Conservation (phyloP, 768 basidiomycete genomes). For the Mrakia frigida region DNA sequence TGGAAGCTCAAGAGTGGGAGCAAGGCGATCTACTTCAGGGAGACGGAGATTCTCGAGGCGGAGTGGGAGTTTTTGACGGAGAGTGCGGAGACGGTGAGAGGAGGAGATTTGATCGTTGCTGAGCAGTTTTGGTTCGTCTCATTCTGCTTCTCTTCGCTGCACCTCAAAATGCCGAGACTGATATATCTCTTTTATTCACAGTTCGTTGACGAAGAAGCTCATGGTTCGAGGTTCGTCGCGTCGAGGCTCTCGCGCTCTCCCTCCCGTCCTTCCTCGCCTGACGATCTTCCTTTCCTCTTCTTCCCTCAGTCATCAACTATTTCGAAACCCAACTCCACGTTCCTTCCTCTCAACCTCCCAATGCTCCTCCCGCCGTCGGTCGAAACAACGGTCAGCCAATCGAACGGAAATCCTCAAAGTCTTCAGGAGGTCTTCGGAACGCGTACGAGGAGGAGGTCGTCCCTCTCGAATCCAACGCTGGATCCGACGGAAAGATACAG, state of each 20-base stretch:
- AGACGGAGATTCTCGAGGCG: slow-evolving; percentile 94
- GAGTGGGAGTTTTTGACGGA: slow-evolving; percentile 94
- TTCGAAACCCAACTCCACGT: slow-evolving; percentile 86
- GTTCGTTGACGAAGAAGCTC: slow-evolving; percentile 84
- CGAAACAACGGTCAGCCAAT: not conserved
- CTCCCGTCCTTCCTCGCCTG: too few species aligned
- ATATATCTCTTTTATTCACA: slow-evolving; percentile 41
- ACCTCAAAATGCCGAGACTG: not conserved
- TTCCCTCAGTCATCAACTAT: slow-evolving; percentile 64
- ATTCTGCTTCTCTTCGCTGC: not conserved
- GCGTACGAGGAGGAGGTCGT: slow-evolving; percentile 29
- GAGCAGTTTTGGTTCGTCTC: slow-evolving; percentile 82
- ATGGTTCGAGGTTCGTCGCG: slow-evolving; percentile 58
- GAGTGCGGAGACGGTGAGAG: slow-evolving; percentile 77
- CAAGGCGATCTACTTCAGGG: slow-evolving; percentile 91
- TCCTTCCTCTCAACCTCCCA: slow-evolving; percentile 34
- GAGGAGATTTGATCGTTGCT: slow-evolving; percentile 84
- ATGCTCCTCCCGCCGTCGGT: not conserved
- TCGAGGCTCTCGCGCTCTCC: not conserved
- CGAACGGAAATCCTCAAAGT: not conserved
- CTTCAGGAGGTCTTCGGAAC: slow-evolving; percentile 16
- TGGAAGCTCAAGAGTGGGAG: slow-evolving; percentile 91
- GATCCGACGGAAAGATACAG: slow-evolving; percentile 24
- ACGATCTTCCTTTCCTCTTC: not conserved
- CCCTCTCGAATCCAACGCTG: slow-evolving; percentile 34